phyloP scores from a whole-genome alignment of 345 rosid genomes.

The Eucalyptus rudis region DNA sequence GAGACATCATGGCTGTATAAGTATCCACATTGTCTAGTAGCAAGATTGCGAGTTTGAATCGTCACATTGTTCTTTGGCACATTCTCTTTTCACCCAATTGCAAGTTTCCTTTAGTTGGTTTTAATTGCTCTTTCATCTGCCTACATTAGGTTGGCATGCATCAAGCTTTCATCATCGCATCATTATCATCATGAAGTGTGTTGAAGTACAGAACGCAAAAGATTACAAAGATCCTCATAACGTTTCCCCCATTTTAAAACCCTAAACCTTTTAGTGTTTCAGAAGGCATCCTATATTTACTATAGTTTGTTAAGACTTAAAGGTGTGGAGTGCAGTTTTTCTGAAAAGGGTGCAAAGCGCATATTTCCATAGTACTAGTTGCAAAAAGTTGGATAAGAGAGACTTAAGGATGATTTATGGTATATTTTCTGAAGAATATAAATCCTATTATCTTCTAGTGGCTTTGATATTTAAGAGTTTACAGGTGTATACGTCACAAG shows the following conservation, averaged over 20 bases:
- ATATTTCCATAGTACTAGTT: not conserved
- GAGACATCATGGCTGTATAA: not conserved
- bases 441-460: not conserved
- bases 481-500: not conserved
- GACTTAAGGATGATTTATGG: not conserved
- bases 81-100: not conserved
- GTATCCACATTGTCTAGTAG: not conserved
- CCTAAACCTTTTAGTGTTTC: not conserved
- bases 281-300: not conserved
- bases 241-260: not conserved
- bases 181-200: not conserved
- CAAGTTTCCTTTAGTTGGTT: not conserved
- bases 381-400: not conserved
- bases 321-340: not conserved
- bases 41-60: not conserved
- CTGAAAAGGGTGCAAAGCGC: not conserved
- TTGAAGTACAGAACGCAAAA: not conserved
- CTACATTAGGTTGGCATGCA: not conserved
- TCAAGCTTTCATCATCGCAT: not conserved
- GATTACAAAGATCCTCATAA: not conserved
- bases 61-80: not conserved
- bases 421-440: not conserved
- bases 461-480: not conserved
- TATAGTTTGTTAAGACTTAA: not conserved
- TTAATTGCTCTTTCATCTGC: not conserved